A percentile compares a stretch with the other conserved stretches of the same genome.
Conservation (phyloP, 768 basidiomycete genomes). For the Serendipita sp. region DNA sequence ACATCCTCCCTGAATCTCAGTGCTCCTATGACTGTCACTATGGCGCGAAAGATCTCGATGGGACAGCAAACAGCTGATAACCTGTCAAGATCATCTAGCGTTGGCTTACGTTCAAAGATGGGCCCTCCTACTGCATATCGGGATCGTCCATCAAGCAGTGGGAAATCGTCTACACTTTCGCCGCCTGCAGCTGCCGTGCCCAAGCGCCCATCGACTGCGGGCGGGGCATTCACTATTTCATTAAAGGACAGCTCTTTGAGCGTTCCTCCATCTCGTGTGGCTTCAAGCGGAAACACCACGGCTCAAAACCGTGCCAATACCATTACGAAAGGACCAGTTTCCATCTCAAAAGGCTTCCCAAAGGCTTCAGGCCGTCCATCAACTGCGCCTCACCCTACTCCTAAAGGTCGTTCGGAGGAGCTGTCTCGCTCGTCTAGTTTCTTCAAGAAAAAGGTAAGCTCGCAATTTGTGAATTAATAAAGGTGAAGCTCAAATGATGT, state of each 20-base stretch:
- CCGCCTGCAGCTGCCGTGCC: too few species aligned
- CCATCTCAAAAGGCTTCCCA: neutral
- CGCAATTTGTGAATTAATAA: neutral
- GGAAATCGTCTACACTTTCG: too few species aligned
- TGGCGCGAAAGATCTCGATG: too few species aligned
- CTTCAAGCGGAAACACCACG: too few species aligned
- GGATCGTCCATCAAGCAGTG: neutral
- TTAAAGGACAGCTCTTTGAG: too few species aligned
- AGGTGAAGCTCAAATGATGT: neutral
- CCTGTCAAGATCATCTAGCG: neutral
- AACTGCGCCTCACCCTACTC: neutral
- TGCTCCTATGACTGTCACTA: too few species aligned
- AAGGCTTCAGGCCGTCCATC: neutral
- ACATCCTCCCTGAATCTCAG: neutral
- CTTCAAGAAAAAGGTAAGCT: conserved; percentile 3
- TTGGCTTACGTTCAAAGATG: neutral
- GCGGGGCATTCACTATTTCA: too few species aligned
- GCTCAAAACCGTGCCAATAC: too few species aligned
- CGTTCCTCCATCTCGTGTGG: too few species aligned
- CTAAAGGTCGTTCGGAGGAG: neutral
- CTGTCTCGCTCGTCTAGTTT: neutral
- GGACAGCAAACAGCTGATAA: too few species aligned
- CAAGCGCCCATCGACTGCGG: too few species aligned
- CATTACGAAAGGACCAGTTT: too few species aligned
- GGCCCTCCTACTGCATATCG: neutral